phyloP scores from a whole-genome alignment of 177 flowering plant genomes.

The Vitis hybrid region DNA sequence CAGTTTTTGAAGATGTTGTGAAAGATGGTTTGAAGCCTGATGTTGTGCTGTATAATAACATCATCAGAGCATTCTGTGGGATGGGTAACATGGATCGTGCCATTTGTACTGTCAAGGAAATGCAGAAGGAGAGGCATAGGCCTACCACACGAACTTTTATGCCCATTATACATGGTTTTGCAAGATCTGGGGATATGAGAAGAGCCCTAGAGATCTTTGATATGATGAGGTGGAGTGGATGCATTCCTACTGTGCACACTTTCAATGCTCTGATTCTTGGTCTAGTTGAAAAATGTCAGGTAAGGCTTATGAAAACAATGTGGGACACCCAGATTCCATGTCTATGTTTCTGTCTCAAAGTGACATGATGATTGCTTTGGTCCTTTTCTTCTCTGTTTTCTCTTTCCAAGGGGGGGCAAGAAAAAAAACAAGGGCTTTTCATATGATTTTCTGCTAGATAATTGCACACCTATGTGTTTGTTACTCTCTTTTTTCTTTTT shows the following conservation, averaged over 20 bases:
- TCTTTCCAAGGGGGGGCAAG: no score
- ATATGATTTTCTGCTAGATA: no score
- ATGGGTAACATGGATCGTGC: slow-evolving; percentile 99
- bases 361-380: not conserved
- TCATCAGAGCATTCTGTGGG: slow-evolving; percentile 89
- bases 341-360: no score
- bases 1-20: slow-evolving; percentile 84
- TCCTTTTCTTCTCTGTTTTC: no score
- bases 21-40: slow-evolving; percentile 87
- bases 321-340: not conserved
- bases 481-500: no score
- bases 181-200: slow-evolving; percentile 74
- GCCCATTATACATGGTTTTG: slow-evolving; percentile 91
- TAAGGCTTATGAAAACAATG: slow-evolving; percentile 16
- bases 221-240: slow-evolving; percentile 91
- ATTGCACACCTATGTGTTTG: no score
- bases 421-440: no score
- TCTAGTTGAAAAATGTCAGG: slow-evolving; percentile 90
- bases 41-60: slow-evolving; percentile 90
- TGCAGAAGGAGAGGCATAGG: slow-evolving; percentile 75
- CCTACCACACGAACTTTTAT: slow-evolving; percentile 85
- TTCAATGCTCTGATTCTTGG: slow-evolving; percentile 87
- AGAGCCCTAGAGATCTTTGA: slow-evolving; percentile 76
- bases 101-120: slow-evolving; percentile 65
- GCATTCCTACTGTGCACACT: slow-evolving; percentile 94